These are phyloP conservation scores for Sporothrix pseudoabietina DNA, from an alignment of 2,329 filamentous ascomycete genomes.

Conservation along the genomic window DNA sequence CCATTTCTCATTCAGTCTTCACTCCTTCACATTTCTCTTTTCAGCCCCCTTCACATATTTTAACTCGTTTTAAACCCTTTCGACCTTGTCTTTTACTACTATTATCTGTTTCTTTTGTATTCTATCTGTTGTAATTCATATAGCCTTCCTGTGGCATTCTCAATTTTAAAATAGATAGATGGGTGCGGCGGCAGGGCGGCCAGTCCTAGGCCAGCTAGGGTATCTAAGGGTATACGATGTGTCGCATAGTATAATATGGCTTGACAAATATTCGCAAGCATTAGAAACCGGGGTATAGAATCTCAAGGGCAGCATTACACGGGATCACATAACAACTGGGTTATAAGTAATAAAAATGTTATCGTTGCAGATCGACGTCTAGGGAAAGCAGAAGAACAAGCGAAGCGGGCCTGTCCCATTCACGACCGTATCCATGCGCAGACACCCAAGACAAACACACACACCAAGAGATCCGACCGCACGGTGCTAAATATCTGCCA, in stretches of 20 bases:
- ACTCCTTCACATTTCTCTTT: background rate
- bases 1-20: background rate
- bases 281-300: background rate
- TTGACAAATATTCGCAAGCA: background rate
- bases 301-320: background rate
- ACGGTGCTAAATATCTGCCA: slow-evolving; percentile 72
- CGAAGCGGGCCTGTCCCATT: background rate
- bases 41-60: background rate
- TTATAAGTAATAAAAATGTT: background rate
- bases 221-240: background rate
- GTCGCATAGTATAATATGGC: too few species aligned
- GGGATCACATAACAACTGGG: background rate
- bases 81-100: background rate
- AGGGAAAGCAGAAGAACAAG: background rate
- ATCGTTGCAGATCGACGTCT: background rate
- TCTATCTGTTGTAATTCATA: slow-evolving; percentile 3
- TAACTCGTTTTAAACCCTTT: background rate
- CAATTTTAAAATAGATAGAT: background rate
- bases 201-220: background rate
- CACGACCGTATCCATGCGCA: slow-evolving; percentile 49
- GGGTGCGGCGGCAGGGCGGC: background rate
- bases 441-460: slow-evolving; percentile 73
- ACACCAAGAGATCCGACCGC: slow-evolving; percentile 71
- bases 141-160: background rate
- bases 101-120: background rate